Evolutionary conservation across 2,329 filamentous ascomycete genomes (phyloP).

Genomic region (Capronia epimyces): DNA sequence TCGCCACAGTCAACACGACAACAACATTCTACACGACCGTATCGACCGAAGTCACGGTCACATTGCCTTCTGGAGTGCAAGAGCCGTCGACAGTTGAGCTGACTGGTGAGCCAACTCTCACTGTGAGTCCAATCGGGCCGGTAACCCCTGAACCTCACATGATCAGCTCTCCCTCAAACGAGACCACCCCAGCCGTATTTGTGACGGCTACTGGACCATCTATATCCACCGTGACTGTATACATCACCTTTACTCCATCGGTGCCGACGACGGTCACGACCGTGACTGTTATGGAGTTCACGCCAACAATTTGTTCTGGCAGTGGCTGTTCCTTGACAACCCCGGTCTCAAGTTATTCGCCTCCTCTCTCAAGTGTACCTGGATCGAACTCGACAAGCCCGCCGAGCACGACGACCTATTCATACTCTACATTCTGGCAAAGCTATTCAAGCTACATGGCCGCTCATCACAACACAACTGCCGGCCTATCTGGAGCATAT

Average conservation of each 20-base stretch:
- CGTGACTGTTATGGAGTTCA: neutral
- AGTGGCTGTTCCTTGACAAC: neutral
- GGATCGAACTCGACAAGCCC: neutral
- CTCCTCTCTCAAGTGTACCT: neutral
- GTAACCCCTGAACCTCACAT: neutral
- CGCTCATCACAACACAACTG: neutral
- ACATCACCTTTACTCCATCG: neutral
- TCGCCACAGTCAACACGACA: neutral
- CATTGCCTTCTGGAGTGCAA: neutral
- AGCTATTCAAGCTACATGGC: neutral
- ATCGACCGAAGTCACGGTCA: neutral
- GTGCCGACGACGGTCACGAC: neutral
- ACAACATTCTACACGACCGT: neutral
- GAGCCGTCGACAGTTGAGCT: neutral
- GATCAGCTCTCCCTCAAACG: neutral
- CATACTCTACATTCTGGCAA: neutral
- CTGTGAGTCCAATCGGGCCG: neutral
- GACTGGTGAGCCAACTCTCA: neutral
- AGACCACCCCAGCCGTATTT: neutral
- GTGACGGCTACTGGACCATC: neutral
- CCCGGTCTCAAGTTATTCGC: neutral
- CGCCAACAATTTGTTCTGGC: neutral
- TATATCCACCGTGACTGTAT: constrained; percentile 3
- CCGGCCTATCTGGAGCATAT: neutral
- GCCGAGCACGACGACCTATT: neutral